These are phyloP conservation scores for Amaranthus cruentus DNA, from an alignment of 148 eudicot genomes.

Conservation along the genomic window DNA sequence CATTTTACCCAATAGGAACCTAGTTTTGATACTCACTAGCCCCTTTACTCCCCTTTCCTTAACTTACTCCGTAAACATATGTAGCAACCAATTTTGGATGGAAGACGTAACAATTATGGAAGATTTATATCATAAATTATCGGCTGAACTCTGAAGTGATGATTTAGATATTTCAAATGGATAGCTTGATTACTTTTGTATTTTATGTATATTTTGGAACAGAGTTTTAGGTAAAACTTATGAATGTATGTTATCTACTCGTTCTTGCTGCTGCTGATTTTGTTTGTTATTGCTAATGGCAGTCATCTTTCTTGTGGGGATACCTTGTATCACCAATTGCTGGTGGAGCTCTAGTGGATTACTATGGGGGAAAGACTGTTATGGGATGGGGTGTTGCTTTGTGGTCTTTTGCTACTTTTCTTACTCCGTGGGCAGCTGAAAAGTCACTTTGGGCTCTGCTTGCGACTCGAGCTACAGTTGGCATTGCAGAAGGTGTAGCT, in stretches of 20 bases:
- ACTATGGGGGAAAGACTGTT: constrained; percentile 77
- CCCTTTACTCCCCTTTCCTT: no score
- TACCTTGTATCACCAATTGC: constrained; percentile 87
- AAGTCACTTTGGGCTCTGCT: constrained; percentile 64
- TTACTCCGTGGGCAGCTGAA: constrained; percentile 96
- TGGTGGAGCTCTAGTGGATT: constrained; percentile 89
- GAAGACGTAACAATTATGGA: no score
- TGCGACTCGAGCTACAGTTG: constrained; percentile 66
- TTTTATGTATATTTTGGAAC: background rate
- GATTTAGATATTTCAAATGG: no score
- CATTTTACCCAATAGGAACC: no score
- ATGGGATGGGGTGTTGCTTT: constrained; percentile 92
- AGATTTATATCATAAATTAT: no score
- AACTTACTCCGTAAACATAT: no score
- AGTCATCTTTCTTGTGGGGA: constrained; percentile 98
- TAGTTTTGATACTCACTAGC: no score
- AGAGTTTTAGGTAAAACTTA: background rate
- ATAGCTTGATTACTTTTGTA: background rate
- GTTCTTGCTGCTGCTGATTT: constrained; percentile 31
- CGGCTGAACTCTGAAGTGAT: no score
- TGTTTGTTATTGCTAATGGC: constrained; percentile 40
- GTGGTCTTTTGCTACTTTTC: constrained; percentile 87
- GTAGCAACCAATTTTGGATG: no score
- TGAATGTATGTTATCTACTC: background rate
- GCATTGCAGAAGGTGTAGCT: constrained; percentile 93